These are phyloP conservation scores for Potentilla sterilis DNA, from an alignment of 306 rosid species.

Conservation along the genomic window DNA sequence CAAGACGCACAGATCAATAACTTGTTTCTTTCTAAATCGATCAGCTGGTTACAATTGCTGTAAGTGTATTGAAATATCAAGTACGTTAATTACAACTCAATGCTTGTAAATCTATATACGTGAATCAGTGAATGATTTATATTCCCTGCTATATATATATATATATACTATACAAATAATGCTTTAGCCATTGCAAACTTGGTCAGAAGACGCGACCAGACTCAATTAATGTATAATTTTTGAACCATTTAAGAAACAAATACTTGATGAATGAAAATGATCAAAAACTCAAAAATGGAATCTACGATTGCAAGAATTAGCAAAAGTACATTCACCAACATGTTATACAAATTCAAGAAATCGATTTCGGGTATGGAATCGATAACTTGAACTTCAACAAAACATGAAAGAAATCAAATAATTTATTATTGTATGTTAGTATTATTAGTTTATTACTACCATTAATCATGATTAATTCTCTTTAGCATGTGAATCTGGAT, in stretches of 20 bases:
- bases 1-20: not conserved
- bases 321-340: not conserved
- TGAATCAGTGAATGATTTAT: too few species aligned
- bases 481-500: not conserved
- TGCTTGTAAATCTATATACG: not conserved
- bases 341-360: not conserved
- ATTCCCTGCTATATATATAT: not conserved
- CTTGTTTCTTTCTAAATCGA: not conserved
- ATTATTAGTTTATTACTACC: too few species aligned
- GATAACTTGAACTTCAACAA: too few species aligned
- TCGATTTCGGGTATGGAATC: too few species aligned
- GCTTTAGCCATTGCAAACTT: not conserved
- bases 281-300: not conserved
- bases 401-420: too few species aligned
- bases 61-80: not conserved
- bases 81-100: not conserved
- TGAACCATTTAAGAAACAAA: not conserved
- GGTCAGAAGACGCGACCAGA: not conserved
- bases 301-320: not conserved
- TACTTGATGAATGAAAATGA: not conserved
- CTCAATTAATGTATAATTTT: not conserved
- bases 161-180: too few species aligned
- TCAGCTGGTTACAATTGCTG: not conserved
- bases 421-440: too few species aligned
- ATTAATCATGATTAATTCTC: not conserved